Evolutionary conservation across 306 rosid species (phyloP).

Genomic region (Heteromeles arbutifolia): DNA sequence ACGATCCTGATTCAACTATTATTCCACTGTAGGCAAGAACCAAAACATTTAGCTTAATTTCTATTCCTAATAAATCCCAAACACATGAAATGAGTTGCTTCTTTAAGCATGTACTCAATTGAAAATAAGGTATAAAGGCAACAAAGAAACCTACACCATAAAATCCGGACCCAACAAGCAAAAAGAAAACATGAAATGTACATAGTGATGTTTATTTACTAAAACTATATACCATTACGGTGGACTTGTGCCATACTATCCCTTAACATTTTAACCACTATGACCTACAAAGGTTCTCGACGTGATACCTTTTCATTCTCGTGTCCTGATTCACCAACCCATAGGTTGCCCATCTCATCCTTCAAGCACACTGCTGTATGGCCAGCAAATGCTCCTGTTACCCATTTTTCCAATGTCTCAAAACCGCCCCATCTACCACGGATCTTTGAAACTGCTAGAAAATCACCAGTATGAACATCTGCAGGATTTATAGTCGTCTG

Average conservation of each 20-base stretch:
- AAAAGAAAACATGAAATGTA: neutral
- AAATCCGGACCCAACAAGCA: neutral
- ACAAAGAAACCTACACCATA: neutral
- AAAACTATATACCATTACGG: neutral
- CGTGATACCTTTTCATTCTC: constrained; percentile 85
- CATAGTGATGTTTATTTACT: neutral
- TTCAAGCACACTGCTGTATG: constrained; percentile 97
- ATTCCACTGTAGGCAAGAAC: neutral
- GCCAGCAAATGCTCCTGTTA: constrained; percentile 97
- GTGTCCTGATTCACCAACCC: constrained; percentile 99
- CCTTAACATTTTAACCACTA: neutral
- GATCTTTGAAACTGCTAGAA: constrained; percentile 86
- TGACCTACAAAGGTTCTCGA: constrained; percentile 4
- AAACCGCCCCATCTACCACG: constrained; percentile 99
- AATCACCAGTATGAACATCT: constrained; percentile 93
- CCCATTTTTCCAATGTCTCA: constrained; percentile 97
- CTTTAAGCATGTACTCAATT: neutral
- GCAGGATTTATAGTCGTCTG: constrained; percentile 60
- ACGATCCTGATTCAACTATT: neutral
- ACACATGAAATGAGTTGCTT: neutral
- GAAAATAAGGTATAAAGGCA: neutral
- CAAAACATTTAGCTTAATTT: neutral
- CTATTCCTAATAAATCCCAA: neutral
- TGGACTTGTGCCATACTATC: neutral
- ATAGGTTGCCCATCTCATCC: constrained; percentile 83